These are phyloP conservation scores for Metschnikowia cerradonensis DNA, from an alignment of 805 yeast species.

Conservation along the genomic window DNA sequence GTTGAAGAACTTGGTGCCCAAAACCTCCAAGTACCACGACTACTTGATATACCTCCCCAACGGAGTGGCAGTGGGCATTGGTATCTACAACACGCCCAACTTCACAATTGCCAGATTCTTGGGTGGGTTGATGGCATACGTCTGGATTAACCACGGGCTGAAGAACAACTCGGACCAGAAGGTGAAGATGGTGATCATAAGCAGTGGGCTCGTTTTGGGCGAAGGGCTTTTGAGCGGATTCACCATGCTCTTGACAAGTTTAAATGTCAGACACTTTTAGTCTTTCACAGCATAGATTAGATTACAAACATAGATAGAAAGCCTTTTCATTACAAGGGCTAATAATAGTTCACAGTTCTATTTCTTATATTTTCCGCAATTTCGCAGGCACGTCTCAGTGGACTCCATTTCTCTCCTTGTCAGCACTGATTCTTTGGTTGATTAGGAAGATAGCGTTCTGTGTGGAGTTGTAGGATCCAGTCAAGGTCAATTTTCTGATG, in stretches of 20 bases:
- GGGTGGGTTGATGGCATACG: slow-evolving; percentile 72
- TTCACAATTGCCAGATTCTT: slow-evolving; percentile 90
- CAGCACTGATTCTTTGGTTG: slow-evolving; percentile 66
- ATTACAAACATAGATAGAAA: too few relatives aligned
- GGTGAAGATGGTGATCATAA: slow-evolving; percentile 77
- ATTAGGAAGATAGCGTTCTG: slow-evolving; percentile 71
- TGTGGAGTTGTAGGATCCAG: slow-evolving; percentile 63
- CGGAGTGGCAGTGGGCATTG: slow-evolving; percentile 97
- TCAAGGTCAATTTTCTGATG: slow-evolving; percentile 58
- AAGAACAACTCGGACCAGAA: slow-evolving; percentile 38
- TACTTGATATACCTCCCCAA: slow-evolving; percentile 67
- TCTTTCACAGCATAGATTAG: background rate
- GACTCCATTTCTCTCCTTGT: slow-evolving; percentile 46
- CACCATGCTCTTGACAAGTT: slow-evolving; percentile 71
- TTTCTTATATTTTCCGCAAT: too few relatives aligned
- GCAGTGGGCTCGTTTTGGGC: slow-evolving; percentile 89
- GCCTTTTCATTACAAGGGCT: background rate
- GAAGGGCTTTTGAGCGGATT: slow-evolving; percentile 87
- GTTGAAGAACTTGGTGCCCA: slow-evolving; percentile 52
- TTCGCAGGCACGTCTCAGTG: background rate
- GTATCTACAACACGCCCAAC: slow-evolving; percentile 89
- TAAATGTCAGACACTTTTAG: slow-evolving; percentile 38
- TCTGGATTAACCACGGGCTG: slow-evolving; percentile 44
- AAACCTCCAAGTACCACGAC: slow-evolving; percentile 33
- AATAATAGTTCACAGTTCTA: background rate